Evolutionary conservation across 371 early-diverging fungal genomes (phyloP).

Genomic region (Umbelopsis sp.): DNA sequence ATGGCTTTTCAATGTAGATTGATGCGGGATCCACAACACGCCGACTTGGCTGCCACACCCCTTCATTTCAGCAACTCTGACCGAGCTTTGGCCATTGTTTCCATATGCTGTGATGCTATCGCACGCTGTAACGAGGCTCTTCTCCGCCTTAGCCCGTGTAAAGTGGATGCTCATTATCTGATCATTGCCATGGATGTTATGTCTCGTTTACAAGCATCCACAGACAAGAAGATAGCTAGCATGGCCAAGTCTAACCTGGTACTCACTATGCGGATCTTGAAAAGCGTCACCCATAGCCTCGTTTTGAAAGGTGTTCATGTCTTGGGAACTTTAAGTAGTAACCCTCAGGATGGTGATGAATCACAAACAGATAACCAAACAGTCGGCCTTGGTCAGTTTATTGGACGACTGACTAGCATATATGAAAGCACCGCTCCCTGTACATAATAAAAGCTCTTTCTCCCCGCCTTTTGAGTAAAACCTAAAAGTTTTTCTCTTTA

Average conservation of each 20-base stretch:
- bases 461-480: background rate
- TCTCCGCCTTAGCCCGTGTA: constrained; percentile 33
- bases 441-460: background rate
- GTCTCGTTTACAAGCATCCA: constrained; percentile 8
- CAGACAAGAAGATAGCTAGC: background rate
- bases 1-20: constrained; percentile 36
- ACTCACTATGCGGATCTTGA: background rate
- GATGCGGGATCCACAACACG: constrained; percentile 34
- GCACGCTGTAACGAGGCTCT: constrained; percentile 38
- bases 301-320: background rate
- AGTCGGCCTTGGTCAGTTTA: background rate
- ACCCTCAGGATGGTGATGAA: background rate
- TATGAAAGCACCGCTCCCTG: background rate
- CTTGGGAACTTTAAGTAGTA: background rate
- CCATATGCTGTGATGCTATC: constrained; percentile 44
- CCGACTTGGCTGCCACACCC: constrained; percentile 31
- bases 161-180: constrained; percentile 44
- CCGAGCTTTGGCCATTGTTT: constrained; percentile 42
- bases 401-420: background rate
- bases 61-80: constrained; percentile 38
- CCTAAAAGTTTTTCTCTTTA: too few species aligned
- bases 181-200: constrained; percentile 39
- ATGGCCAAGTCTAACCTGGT: background rate
- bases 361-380: background rate
- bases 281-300: background rate